phyloP scores from a whole-genome alignment of 1,284 basidiomycete species.

The Psilocybe mexicana region DNA sequence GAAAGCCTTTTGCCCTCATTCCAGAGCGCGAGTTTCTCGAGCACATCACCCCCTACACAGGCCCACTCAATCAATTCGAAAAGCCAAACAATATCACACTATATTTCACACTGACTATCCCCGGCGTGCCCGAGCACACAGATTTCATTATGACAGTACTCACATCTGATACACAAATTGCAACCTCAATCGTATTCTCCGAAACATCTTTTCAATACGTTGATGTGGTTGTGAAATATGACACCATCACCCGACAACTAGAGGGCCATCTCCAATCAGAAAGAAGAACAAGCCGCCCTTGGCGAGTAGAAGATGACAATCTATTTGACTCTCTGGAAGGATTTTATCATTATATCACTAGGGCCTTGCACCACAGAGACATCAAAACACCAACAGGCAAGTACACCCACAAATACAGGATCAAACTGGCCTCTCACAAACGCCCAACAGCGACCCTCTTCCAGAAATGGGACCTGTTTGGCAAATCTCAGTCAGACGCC shows the following conservation, averaged over 20 bases:
- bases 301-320: not conserved
- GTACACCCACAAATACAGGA: too few species aligned
- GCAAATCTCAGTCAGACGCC: too few species aligned
- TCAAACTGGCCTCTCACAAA: too few species aligned
- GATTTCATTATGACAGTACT: not conserved
- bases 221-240: not conserved
- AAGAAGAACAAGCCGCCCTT: not conserved
- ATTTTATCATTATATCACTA: not conserved
- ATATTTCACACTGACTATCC: slow-evolving; percentile 1
- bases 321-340: not conserved
- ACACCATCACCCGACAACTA: not conserved
- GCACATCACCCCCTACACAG: slow-evolving; percentile 4
- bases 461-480: not conserved
- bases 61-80: not conserved
- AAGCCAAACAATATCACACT: not conserved
- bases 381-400: too few species aligned
- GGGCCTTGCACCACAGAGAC: not conserved
- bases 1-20: not conserved
- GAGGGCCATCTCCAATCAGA: not conserved
- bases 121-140: not conserved
- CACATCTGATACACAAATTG: slow-evolving; percentile 3
- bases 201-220: not conserved
- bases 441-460: too few species aligned
- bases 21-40: slow-evolving; percentile 1
- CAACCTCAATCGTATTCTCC: not conserved